Evolutionary conservation across 768 basidiomycete genomes (phyloP), one percentile per base, ranked within the genome.

Genomic region (Tulasnella calospora): DNA sequence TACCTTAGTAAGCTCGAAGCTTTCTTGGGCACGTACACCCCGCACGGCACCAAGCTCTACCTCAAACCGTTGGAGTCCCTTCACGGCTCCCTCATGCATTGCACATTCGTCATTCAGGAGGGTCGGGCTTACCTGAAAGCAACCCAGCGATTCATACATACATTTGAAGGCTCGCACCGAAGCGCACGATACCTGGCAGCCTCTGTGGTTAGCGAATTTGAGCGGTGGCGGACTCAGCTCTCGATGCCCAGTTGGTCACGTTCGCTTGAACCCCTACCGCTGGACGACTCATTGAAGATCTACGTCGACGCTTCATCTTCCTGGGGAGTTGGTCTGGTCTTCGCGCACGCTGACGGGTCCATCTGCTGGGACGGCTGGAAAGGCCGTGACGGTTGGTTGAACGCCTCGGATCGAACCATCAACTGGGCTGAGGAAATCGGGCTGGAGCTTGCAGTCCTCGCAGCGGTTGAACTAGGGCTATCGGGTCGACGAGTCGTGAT

Each of bases 1-100:
- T 75, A 75, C 36, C 46, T 47, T 1, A 30, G 21, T 4, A 75
- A 75, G 21, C 12, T 74, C 8, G 44, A 12, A 3, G 1, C 46
- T 19, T 35, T 55, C 51, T 10, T 41, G 19, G 44, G 35, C 0
- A 84, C 84, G 82, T 83, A 84, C 55, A 83, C 83, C 46, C 74
- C 57, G 10, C 44, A 30, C 9, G 70, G 40, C 5, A 8, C 9
- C 2, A 69, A 57, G 2, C 71, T 46, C 6, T 71, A n/a, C 27
- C 46, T 33, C 3, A 57, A 27, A 76, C 80, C 79, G 10, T 81
- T 81, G 61, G 15, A 78, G 40, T 12, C 81, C 76, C 40, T 82
- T 72, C 17, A 79, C 77, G 21, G 81, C 51, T 47, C 79, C 33
- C 0, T 82, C 79, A 47, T 81, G 80, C 47, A 81, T 78, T 30